Percentiles rank a stretch among this genome's conserved stretches.
Conservation (phyloP, 2,329 filamentous ascomycete species). For the Aspergillus terreus region DNA sequence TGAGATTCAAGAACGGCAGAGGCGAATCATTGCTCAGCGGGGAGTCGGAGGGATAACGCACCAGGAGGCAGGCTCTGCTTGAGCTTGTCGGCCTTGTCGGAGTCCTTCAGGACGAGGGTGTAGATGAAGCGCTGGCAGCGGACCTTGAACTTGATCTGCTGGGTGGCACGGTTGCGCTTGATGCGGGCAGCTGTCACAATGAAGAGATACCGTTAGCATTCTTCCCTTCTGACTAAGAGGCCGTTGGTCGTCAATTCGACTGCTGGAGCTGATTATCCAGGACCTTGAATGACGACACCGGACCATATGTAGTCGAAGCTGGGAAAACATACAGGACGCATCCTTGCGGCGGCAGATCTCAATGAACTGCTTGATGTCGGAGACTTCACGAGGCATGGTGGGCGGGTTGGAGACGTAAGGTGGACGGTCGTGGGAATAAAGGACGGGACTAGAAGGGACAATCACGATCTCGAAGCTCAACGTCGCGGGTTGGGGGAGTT, state of each 20-base stretch:
- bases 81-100: constrained; percentile 99
- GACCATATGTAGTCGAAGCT: neutral
- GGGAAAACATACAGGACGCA: constrained; percentile 81
- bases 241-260: neutral
- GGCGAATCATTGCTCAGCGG: neutral
- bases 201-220: constrained; percentile 15
- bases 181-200: constrained; percentile 71
- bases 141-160: constrained; percentile 99
- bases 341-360: constrained; percentile 99
- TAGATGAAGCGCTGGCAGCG: constrained; percentile 95
- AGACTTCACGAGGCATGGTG: constrained; percentile 98
- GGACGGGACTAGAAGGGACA: constrained; percentile 10
- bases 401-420: constrained; percentile 37
- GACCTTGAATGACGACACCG: neutral
- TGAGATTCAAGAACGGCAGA: neutral
- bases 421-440: constrained; percentile 9
- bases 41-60: constrained; percentile 52
- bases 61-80: constrained; percentile 98
- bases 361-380: constrained; percentile 99
- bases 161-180: constrained; percentile 90
- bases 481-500: constrained; percentile 4
- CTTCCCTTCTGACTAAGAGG: neutral
- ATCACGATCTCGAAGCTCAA: constrained; percentile 21
- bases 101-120: constrained; percentile 97
- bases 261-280: constrained; percentile 3